Conservation (phyloP, 2,329 filamentous ascomycete species). For the Malbranchea cinnamomea region DNA sequence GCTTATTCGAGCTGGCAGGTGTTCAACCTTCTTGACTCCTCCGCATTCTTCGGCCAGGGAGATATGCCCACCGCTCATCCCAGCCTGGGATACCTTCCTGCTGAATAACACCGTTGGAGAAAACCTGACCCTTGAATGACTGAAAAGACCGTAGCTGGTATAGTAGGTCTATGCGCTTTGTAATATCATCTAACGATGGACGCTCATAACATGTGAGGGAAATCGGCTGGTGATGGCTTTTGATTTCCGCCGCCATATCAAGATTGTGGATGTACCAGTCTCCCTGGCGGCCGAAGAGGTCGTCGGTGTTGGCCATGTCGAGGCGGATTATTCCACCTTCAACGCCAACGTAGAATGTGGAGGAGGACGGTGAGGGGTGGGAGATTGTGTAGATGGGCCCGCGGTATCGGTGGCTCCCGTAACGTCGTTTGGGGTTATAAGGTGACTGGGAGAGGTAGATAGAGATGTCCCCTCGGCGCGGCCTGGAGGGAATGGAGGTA, state of each 20-base stretch:
- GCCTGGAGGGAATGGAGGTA: conserved; percentile 7
- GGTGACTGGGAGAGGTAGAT: conserved; percentile 29
- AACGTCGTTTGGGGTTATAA: conserved; percentile 12
- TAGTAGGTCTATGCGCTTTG: conserved; percentile 20
- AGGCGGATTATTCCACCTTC: conserved; percentile 28
- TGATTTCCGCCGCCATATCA: too few relatives aligned
- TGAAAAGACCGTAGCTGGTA: conserved; percentile 19
- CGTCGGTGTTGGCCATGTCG: conserved; percentile 31
- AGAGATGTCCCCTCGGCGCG: conserved; percentile 24
- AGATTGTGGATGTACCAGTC: conserved; percentile 22
- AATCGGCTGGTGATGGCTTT: conserved; percentile 16
- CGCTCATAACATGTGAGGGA: conserved; percentile 31
- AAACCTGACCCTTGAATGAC: conserved; percentile 8
- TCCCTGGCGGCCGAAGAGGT: conserved; percentile 18
- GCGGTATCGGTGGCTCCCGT: conserved; percentile 24
- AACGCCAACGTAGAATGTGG: conserved; percentile 31
- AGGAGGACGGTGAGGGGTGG: conserved; percentile 29
- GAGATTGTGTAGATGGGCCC: conserved; percentile 32
- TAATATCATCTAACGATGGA: conserved; percentile 19
- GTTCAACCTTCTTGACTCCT: conserved; percentile 15
- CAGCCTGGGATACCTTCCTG: conserved; percentile 18
- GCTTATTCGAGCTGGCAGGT: too few relatives aligned
- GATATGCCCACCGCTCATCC: conserved; percentile 23
- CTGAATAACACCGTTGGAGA: too few relatives aligned
- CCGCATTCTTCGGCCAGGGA: conserved; percentile 10